Percentiles rank a stretch among this genome's conserved stretches.
These are phyloP conservation scores for Sedum album DNA, from an alignment of 164 flowering plant species.

Conservation along the genomic window DNA sequence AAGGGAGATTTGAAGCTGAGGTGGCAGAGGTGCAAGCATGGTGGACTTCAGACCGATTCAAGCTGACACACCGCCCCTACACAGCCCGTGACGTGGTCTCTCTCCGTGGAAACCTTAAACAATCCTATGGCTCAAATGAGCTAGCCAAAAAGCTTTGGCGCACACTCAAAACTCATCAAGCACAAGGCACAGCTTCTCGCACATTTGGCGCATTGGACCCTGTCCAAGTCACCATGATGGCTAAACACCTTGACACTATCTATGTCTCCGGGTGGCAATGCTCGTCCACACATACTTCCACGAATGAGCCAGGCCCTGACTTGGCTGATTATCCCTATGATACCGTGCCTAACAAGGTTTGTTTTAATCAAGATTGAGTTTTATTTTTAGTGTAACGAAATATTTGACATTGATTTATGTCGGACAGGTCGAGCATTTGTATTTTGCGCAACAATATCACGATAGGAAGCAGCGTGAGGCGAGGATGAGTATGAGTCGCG, in stretches of 20 bases:
- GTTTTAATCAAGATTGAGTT: too few species aligned
- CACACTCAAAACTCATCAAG: constrained; percentile 79
- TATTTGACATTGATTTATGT: too few species aligned
- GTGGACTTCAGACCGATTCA: constrained; percentile 91
- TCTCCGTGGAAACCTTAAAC: constrained; percentile 65
- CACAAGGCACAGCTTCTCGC: constrained; percentile 71
- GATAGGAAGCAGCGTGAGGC: constrained; percentile 91
- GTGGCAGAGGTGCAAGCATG: constrained; percentile 88
- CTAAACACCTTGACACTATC: constrained; percentile 73
- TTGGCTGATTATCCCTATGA: constrained; percentile 95
- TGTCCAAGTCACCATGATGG: constrained; percentile 96
- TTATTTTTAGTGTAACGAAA: too few species aligned
- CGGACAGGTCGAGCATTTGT: constrained; percentile 62
- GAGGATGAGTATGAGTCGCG: constrained; percentile 71
- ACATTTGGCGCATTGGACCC: constrained; percentile 96
- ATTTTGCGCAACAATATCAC: constrained; percentile 83
- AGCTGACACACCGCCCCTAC: constrained; percentile 64
- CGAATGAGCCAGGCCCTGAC: constrained; percentile 94
- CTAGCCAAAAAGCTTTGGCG: constrained; percentile 88
- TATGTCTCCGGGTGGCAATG: constrained; percentile 99
- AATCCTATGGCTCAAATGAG: constrained; percentile 66
- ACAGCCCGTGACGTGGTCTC: constrained; percentile 74
- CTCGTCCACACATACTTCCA: constrained; percentile 86
- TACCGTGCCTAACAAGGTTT: constrained; percentile 79
- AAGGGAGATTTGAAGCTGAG: constrained; percentile 79